A percentile compares a stretch with the other conserved stretches of the same genome.
Evolutionary conservation across 441 rosid genomes (phyloP).

Genomic region (Populus hybrid): DNA sequence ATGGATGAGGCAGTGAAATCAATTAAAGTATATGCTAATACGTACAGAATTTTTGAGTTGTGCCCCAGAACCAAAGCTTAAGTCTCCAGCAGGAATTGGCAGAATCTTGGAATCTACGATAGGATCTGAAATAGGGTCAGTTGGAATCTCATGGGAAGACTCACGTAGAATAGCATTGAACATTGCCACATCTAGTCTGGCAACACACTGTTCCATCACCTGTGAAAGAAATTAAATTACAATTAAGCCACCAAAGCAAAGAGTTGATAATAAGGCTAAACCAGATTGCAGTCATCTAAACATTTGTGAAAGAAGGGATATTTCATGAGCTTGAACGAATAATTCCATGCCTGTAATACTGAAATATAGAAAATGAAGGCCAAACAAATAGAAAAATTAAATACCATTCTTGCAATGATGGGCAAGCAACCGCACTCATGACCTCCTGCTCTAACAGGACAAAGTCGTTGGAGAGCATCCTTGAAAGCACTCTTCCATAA

Average conservation of each 20-base stretch:
- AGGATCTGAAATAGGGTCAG: conserved; percentile 93
- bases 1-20: neutral
- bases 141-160: conserved; percentile 83
- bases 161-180: conserved; percentile 90
- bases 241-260: conserved; percentile 11
- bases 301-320: neutral
- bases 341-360: neutral
- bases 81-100: conserved; percentile 79
- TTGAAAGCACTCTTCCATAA: conserved; percentile 79
- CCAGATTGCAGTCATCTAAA: conserved; percentile 3
- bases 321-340: neutral
- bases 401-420: conserved; percentile 63
- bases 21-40: conserved; percentile 1
- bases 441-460: conserved; percentile 76
- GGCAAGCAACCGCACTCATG: conserved; percentile 93
- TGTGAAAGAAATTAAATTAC: conserved; percentile 27
- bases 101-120: conserved; percentile 69
- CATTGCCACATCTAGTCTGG: conserved; percentile 80
- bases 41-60: conserved; percentile 82
- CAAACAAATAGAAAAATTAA: conserved; percentile 5
- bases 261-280: conserved; percentile 10
- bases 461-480: conserved; percentile 60
- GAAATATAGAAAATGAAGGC: neutral
- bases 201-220: conserved; percentile 80
- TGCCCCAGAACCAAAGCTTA: conserved; percentile 95